Evolutionary conservation across 169 alveolate species (phyloP).

Genomic region (Cryptosporidium meleagridis): DNA sequence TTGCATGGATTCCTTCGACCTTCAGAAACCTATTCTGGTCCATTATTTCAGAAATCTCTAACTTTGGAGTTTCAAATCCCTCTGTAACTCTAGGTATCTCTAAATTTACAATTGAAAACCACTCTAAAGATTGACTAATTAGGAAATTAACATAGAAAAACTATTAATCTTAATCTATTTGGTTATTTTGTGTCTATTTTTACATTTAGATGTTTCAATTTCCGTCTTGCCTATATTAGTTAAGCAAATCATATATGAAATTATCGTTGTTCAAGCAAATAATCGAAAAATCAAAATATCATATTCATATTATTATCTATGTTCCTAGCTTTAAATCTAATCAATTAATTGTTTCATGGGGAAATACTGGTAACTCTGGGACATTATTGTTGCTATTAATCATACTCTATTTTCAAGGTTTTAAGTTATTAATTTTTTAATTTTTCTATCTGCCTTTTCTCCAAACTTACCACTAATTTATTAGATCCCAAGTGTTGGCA

Average conservation of each 20-base stretch:
- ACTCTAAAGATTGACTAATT: not conserved
- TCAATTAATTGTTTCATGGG: conserved; percentile 25
- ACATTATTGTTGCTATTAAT: conserved; percentile 3
- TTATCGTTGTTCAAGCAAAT: not conserved
- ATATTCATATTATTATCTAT: not conserved
- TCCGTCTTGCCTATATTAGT: not conserved
- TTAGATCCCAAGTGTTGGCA: conserved; percentile 62
- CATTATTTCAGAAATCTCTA: conserved; percentile 53
- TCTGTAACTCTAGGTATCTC: conserved; percentile 50
- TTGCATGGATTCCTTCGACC: conserved; percentile 60
- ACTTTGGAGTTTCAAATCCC: conserved; percentile 46
- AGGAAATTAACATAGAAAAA: not conserved
- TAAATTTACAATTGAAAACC: not conserved
- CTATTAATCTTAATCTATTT: not conserved
- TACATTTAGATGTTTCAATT: not conserved
- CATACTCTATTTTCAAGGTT: conserved; percentile 19
- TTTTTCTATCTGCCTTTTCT: not conserved
- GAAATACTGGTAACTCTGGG: conserved; percentile 34
- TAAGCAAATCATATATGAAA: not conserved
- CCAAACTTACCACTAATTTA: conserved; percentile 46
- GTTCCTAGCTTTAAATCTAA: conserved; percentile 20
- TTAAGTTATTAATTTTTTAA: not conserved
- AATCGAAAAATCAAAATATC: not conserved
- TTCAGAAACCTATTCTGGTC: conserved; percentile 61
- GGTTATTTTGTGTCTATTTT: not conserved